Evolutionary conservation across 495 filamentous ascomycete species (phyloP).

Genomic region (Penicillium angulare): DNA sequence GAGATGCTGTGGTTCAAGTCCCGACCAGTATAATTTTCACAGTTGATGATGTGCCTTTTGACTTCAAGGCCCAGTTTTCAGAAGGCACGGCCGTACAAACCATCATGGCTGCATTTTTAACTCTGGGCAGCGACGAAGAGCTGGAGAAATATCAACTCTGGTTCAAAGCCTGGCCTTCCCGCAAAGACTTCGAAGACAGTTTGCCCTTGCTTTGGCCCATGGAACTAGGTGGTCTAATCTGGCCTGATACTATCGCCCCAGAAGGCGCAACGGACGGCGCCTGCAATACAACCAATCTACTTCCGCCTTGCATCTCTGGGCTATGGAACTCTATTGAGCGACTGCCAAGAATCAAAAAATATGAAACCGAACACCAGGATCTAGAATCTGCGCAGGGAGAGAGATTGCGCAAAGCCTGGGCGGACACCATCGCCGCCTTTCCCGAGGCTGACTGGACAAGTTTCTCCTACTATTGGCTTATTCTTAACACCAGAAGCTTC

Average conservation of each 20-base stretch:
- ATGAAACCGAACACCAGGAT: constrained; percentile 40
- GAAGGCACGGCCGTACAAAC: constrained; percentile 62
- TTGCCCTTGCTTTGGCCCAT: constrained; percentile 71
- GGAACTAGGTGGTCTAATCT: constrained; percentile 24
- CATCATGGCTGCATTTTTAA: constrained; percentile 67
- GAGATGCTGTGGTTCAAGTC: constrained; percentile 38
- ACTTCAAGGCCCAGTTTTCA: constrained; percentile 40
- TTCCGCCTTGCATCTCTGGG: constrained; percentile 45
- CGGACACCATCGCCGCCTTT: constrained; percentile 49
- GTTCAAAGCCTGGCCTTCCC: constrained; percentile 66
- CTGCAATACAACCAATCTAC: constrained; percentile 11
- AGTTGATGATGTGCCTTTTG: constrained; percentile 53
- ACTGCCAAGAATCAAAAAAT: constrained; percentile 18
- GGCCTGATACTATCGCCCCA: constrained; percentile 10
- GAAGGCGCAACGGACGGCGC: not conserved
- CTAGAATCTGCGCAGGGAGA: constrained; percentile 60
- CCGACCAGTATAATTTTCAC: constrained; percentile 64
- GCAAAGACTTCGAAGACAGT: constrained; percentile 54
- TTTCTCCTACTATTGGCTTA: constrained; percentile 73
- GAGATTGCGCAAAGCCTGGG: constrained; percentile 65
- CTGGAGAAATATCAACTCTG: constrained; percentile 50
- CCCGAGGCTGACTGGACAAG: constrained; percentile 48
- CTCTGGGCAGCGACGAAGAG: constrained; percentile 40
- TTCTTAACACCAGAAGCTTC: constrained; percentile 82
- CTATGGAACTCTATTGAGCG: constrained; percentile 32